phyloP scores from a whole-genome alignment of 768 basidiomycete genomes.

The Leccinum arenicola region DNA sequence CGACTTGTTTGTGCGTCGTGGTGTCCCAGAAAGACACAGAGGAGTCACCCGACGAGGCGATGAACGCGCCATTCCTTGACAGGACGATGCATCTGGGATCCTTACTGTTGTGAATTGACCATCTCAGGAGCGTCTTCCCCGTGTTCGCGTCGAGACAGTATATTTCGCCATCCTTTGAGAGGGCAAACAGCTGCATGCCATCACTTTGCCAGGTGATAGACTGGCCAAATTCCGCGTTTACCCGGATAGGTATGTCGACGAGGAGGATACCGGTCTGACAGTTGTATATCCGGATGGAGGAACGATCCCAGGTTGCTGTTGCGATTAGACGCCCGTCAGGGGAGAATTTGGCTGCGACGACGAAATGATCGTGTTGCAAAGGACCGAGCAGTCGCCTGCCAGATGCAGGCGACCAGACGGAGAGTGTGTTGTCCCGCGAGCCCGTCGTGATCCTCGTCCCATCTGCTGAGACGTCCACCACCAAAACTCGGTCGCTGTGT shows the following conservation, averaged over 20 bases:
- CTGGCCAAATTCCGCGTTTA: not conserved
- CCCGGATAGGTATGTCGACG: not conserved
- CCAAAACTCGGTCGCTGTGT: not conserved
- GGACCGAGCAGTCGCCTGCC: not conserved
- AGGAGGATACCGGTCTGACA: not conserved
- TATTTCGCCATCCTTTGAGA: not conserved
- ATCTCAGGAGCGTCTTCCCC: not conserved
- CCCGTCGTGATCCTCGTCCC: not conserved
- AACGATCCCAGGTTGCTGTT: not conserved
- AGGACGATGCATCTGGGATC: not conserved
- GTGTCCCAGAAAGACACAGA: not conserved
- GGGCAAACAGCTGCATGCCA: not conserved
- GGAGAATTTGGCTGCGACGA: not conserved
- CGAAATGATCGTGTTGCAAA: not conserved
- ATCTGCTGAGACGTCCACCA: not conserved
- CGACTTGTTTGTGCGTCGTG: not conserved
- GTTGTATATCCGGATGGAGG: not conserved
- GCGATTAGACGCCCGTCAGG: not conserved
- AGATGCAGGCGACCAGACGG: not conserved
- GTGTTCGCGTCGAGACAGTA: not conserved
- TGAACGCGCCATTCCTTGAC: not conserved
- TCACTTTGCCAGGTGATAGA: not conserved
- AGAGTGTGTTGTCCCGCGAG: not conserved
- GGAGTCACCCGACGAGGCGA: not conserved
- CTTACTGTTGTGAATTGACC: not conserved